Base-by-base conservation (phyloP, 306 rosid species). In the Myrica gale region DNA sequence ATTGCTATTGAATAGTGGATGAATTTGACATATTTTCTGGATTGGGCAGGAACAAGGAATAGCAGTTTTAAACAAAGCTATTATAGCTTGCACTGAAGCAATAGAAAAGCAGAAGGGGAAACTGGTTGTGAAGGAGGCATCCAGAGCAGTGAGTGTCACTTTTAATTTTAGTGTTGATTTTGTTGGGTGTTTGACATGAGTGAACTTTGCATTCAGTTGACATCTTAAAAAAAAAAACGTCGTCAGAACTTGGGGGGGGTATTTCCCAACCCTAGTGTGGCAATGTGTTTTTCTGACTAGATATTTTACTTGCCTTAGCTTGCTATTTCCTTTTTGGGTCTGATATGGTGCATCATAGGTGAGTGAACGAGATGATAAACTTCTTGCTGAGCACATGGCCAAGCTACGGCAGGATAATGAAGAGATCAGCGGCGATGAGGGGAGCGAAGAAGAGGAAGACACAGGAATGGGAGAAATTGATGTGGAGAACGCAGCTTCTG, bases 391-490 rank as follows among this genome's bases (percentile, higher is more conserved):
- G 69, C 91, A 88, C 87, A 93, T 93, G 97, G 88, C 82, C 44
- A 87, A 93, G 90, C 93, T 91, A 55, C 87, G 91, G 65, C 83
- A 85, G 73, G 91, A 86, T 71, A 93, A 93, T 20, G 96, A 93
- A 77, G 97, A 93, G 84, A 58, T 92, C 9, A 83, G 89, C 9
- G 97, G 91, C 0, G 97, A 95, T 26, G 97, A 92, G 68, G 92
- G 82, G 53, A 95, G 97, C 9, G 99, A 95, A 68, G 99, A 92
- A 79, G 99, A 95, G 82, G 99, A 95, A 80, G 99, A 95, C 80
- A 87, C 92, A 0, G 99, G 99, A 45, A 95, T 95, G 97, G 97
- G 99, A 7, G 97, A 90, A 19, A 84, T 95, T 67, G 96, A 95
- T 73, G 81, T 90, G 56, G 97, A 92, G 68, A 84, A 86, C 50